Base-by-base conservation (phyloP, 2,329 filamentous ascomycete genomes). In the Mycosphaerella sp. region DNA sequence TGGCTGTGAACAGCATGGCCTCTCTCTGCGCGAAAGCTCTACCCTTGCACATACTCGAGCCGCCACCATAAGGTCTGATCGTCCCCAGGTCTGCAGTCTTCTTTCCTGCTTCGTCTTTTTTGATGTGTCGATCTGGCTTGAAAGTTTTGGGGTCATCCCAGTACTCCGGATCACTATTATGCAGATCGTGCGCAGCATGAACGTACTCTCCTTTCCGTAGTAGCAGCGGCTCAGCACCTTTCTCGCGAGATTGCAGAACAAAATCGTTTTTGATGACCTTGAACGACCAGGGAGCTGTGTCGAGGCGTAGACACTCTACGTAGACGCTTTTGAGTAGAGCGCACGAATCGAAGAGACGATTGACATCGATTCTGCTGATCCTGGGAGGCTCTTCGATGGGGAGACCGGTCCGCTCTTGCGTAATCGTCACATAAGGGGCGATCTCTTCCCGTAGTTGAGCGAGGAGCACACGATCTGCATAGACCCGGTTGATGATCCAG, bases 11-110 rank as follows among this genome's bases (percentile, higher is more conserved):
- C 18, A 73, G 65, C 39, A 82, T 57, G 14, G 74, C 71, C 59
- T 77, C 71, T 42, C 73, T 69, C 59, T 79, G 73, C 2, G 75
- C 76, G 53, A 79, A 76, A 1, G 67, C 65, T 10, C 74, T 68
- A 2, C 75, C 75, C 61, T 78, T 77, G 54, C 75, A 78, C 57
- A 75, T 74, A 49, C 59, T 66, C 14, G 52, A 43, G 9, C 75
- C 78, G 7, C 71, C 73, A 64, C 67, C 67, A 60, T 74, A 78
- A 1, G 75, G 72, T 34, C 70, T 64, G 37, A 79, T 72, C 0
- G 67, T 71, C 2, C 70, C 69, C 50, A 73, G 64, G 40, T 74
- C 69, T 7, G 66, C 68, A 6, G 55, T 64, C n/a, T 47, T 55
- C 17, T 56, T 44, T 40, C 62, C 59, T 16, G 56, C 56, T 2